These are phyloP conservation scores for Chaetomiaceae sp. DNA, from an alignment of 2,329 filamentous ascomycete genomes.

Conservation along the genomic window DNA sequence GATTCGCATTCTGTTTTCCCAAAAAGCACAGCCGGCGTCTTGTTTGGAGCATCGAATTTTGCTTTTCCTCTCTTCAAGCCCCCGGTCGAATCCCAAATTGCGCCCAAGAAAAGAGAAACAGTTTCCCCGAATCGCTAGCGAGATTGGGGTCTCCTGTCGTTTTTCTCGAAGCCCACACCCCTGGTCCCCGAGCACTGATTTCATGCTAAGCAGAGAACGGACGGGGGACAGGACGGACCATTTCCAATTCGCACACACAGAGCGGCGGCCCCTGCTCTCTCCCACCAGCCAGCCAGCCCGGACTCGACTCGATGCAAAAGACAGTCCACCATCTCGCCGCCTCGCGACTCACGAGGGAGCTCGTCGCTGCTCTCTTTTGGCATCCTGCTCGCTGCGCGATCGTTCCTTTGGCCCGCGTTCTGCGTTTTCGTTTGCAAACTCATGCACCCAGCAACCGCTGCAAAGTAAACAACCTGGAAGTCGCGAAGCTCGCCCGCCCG, in stretches of 20 bases:
- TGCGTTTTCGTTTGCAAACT: background rate
- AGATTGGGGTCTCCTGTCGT: conserved; percentile 37
- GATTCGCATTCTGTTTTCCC: conserved; percentile 1
- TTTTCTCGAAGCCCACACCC: conserved; percentile 29
- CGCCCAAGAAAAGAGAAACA: conserved; percentile 25
- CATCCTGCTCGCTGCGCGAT: background rate
- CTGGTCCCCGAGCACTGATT: conserved; percentile 27
- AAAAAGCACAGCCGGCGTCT: conserved; percentile 7
- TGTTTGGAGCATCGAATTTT: conserved; percentile 13
- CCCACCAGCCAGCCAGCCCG: conserved; percentile 8
- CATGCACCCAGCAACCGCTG: background rate
- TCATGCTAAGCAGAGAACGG: conserved; percentile 32
- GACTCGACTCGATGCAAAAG: conserved; percentile 11
- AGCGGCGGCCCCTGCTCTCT: conserved; percentile 15
- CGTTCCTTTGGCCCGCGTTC: conserved; percentile 6
- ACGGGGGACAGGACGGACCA: too few relatives aligned
- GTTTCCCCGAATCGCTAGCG: conserved; percentile 37
- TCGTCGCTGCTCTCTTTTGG: conserved; percentile 4
- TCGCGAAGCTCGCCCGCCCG: too few relatives aligned
- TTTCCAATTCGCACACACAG: conserved; percentile 22
- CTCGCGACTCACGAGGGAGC: conserved; percentile 14
- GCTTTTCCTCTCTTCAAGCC: conserved; percentile 6
- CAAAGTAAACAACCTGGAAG: background rate
- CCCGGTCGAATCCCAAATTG: conserved; percentile 30
- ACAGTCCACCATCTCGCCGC: conserved; percentile 2